These are phyloP conservation scores for Claviceps humidiphila DNA, from an alignment of 2,329 filamentous ascomycete genomes.

Conservation along the genomic window DNA sequence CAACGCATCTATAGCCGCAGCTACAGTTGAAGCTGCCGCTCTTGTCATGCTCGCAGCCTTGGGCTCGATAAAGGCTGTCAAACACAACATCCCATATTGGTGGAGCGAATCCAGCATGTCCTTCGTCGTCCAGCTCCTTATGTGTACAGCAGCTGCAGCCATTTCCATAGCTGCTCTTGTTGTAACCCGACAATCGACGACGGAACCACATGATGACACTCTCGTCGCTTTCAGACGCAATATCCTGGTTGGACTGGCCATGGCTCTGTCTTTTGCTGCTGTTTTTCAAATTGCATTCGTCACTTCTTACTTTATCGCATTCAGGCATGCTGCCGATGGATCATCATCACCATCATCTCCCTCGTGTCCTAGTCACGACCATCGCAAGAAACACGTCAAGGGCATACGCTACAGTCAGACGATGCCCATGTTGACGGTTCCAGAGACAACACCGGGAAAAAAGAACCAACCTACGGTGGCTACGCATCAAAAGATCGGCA, in stretches of 20 bases:
- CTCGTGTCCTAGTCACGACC: slow-evolving; percentile 16
- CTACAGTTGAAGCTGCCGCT: slow-evolving; percentile 15
- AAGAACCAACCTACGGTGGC: slow-evolving; percentile 31
- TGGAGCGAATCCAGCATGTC: slow-evolving; percentile 13
- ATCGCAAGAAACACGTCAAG: slow-evolving; percentile 27
- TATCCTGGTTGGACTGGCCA: slow-evolving; percentile 31
- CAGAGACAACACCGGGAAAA: slow-evolving; percentile 22
- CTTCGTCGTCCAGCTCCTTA: slow-evolving; percentile 20
- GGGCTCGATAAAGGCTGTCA: slow-evolving; percentile 21
- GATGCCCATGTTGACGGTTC: slow-evolving; percentile 18
- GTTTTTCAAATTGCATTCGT: slow-evolving; percentile 35
- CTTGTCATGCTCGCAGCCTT: slow-evolving; percentile 14
- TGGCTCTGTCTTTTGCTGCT: slow-evolving; percentile 32
- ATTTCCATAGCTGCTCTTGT: slow-evolving; percentile 32
- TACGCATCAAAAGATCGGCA: slow-evolving; percentile 16
- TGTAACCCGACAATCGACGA: slow-evolving; percentile 19
- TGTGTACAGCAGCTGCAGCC: slow-evolving; percentile 31
- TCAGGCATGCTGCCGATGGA: slow-evolving; percentile 16
- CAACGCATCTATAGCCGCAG: slow-evolving; percentile 14
- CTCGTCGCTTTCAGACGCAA: slow-evolving; percentile 10
- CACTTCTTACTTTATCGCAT: slow-evolving; percentile 28
- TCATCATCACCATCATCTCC: slow-evolving; percentile 9
- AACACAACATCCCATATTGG: slow-evolving; percentile 12
- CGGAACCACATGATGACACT: not conserved
- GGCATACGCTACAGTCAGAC: slow-evolving; percentile 39